Evolutionary conservation across 345 rosid species (phyloP).

Genomic region (Nephelium lappaceum): DNA sequence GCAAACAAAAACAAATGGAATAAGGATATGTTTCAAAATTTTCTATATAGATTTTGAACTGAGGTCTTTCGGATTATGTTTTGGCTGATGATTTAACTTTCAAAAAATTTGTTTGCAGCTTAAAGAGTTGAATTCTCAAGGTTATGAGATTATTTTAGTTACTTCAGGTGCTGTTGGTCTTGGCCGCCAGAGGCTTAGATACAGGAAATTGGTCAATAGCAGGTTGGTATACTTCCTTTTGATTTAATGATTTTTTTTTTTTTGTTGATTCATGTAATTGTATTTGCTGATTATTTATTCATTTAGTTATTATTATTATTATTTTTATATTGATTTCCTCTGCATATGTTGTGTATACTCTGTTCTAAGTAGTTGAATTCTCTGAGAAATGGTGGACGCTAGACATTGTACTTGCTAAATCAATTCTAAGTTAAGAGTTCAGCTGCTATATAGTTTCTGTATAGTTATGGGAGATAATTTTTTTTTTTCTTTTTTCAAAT

Average conservation of each 20-base stretch:
- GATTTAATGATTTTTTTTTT: background rate
- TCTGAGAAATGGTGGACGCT: slow-evolving; percentile 10
- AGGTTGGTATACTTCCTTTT: slow-evolving; percentile 33
- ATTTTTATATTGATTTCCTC: background rate
- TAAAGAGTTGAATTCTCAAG: slow-evolving; percentile 51
- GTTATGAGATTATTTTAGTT: slow-evolving; percentile 54
- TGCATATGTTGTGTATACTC: background rate
- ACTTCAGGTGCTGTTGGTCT: slow-evolving; percentile 67
- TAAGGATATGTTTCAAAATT: background rate
- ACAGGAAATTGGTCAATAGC: slow-evolving; percentile 55
- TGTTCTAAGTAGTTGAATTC: background rate
- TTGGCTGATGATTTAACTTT: slow-evolving; percentile 4
- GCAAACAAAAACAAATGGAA: background rate
- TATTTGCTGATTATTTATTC: no score
- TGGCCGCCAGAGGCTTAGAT: slow-evolving; percentile 59
- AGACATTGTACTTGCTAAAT: background rate
- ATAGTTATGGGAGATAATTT: no score
- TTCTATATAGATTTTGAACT: background rate
- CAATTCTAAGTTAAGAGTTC: background rate
- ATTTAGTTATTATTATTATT: no score
- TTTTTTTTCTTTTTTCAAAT: no score
- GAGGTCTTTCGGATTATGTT: background rate
- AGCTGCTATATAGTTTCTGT: no score
- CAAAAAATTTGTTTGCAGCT: slow-evolving; percentile 33
- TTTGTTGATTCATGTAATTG: no score